A percentile compares a stretch with the other conserved stretches of the same genome.
Evolutionary conservation across 257 asterid genomes (phyloP).

Genomic region (Nicotiana paniculata): DNA sequence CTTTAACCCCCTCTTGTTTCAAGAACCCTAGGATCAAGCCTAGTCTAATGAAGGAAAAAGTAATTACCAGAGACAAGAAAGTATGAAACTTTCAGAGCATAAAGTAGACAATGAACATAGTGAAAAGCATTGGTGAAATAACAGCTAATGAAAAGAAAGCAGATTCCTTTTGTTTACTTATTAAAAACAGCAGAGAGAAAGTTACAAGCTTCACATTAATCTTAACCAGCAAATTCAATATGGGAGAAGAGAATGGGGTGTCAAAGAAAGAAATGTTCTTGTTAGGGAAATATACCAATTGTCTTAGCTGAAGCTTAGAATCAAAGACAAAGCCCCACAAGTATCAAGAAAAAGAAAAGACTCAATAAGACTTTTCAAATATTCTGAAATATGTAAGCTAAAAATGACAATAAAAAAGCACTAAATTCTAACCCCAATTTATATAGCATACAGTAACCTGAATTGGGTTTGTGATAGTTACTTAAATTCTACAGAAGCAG

Average conservation of each 20-base stretch:
- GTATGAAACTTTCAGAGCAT: conserved; percentile 65
- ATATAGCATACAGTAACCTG: conserved; percentile 21
- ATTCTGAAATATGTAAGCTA: conserved; percentile 38
- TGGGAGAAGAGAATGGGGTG: conserved; percentile 12
- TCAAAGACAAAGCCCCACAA: conserved; percentile 38
- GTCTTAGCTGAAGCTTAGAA: conserved; percentile 31
- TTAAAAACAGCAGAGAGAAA: conserved; percentile 1
- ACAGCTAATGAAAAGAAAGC: conserved; percentile 76
- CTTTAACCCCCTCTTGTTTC: conserved; percentile 26
- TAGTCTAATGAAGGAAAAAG: conserved; percentile 39
- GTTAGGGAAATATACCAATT: conserved; percentile 23
- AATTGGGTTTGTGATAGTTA: conserved; percentile 43
- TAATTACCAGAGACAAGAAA: conserved; percentile 40
- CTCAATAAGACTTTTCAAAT: conserved; percentile 41
- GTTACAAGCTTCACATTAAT: conserved; percentile 16
- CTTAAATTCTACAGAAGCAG: conserved; percentile 45
- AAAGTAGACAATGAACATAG: conserved; percentile 46
- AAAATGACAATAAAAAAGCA: conserved; percentile 37
- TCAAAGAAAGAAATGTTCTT: conserved; percentile 14
- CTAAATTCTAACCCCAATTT: conserved; percentile 35
- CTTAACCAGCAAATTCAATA: conserved; percentile 8
- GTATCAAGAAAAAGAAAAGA: conserved; percentile 42
- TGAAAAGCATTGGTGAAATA: conserved; percentile 46
- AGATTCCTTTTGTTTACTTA: conserved; percentile 59
- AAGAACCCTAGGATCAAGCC: conserved; percentile 48